Evolutionary conservation across 371 early-diverging fungal genomes (phyloP), one percentile per base, ranked within the genome.

Genomic region (Choanephora cucurbitarum): DNA sequence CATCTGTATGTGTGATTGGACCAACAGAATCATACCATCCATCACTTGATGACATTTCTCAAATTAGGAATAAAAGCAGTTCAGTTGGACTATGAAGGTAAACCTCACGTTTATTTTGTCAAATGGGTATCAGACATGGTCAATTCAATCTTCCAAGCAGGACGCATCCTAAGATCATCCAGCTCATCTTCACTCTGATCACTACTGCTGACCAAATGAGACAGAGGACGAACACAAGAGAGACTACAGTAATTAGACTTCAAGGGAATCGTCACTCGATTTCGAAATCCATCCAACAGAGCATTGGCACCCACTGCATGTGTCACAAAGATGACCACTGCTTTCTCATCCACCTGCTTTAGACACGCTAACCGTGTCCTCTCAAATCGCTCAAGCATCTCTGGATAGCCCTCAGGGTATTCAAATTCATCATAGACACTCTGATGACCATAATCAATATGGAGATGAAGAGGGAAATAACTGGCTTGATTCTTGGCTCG

Each of bases 301-400:
- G 73, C 75, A 65, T 75, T 70, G 19, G 69, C 69, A 19, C 75
- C 74, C 1, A 72, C 62, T 9, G 71, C 79, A 47, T 78, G 79
- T 2, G 79, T 78, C 4, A 74, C 67, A 33, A 74, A 58, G 1
- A 69, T 44, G 7, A 65, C 32, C 0, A 66, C 55, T 6, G 40
- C 37, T 24, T 47, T 14, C 7, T 56, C 40, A 2, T 52, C 37
- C 19, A 15, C 7, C 19, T 23, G 40, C 43, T 44, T 59, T n/a
- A 74, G 19, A 44, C 75, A 70, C 15, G 51, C 42, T 14, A 37
- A 31, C 1, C 69, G 52, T 17, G 67, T 52, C 21, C 63, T 56
- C 24, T 68, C 62, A 53, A 73, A 66, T 24, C 64, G 49, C 19
- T 63, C 41, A 11, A 73, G 49, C 73, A 73, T 69, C 34, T 69